Base-by-base conservation (phyloP, 2,329 filamentous ascomycete genomes). In the Penicillium rolfsii region DNA sequence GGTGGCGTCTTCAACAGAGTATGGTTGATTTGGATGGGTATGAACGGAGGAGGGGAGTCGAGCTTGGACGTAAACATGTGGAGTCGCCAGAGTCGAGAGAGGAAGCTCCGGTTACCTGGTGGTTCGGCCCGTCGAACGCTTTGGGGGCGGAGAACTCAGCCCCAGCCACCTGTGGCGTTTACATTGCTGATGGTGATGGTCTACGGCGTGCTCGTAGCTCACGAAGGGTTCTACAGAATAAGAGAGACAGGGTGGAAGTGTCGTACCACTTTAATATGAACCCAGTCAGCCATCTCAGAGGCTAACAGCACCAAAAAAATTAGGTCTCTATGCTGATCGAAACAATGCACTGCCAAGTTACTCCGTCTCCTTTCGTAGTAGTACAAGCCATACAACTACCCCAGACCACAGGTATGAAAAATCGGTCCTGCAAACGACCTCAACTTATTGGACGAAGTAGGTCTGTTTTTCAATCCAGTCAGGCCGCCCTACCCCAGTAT, bases 21-120 rank as follows among this genome's bases (percentile, higher is more conserved):
- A 49, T 3, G 26, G 26, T 14, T 11, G 52, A 55, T 33, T 55
- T 22, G 56, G 58, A 43, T 49, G 22, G 52, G 59, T 8, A 48
- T 41, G 52, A 48, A 52, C 26, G 52, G 30, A 38, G 46, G 46
- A 41, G 40, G 46, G 55, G 40, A 45, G 26, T 55, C 52, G 41
- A 60, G 58, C 61, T 63, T 52, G 58, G 61, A 61, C 46, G 59
- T 62, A 63, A 63, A 61, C 56, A 61, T 59, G 61, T 61, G 48
- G 59, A 63, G 55, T 58, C 41, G 40, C 53, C 30, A 35, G 43
- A 46, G 43, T 46, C 12, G 1, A 14, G 26, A 41, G 16, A 53
- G 28, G 28, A 33, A 58, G 59, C 54, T 49, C 43, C 41, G 52
- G 22, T 49, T 58, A 43, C 60, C 50, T 61, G 55, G 59, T 50